Evolutionary conservation across 2,329 filamentous ascomycete species (phyloP), one percentile per base, ranked within the genome.

Genomic region (Cladosporium halotolerans): DNA sequence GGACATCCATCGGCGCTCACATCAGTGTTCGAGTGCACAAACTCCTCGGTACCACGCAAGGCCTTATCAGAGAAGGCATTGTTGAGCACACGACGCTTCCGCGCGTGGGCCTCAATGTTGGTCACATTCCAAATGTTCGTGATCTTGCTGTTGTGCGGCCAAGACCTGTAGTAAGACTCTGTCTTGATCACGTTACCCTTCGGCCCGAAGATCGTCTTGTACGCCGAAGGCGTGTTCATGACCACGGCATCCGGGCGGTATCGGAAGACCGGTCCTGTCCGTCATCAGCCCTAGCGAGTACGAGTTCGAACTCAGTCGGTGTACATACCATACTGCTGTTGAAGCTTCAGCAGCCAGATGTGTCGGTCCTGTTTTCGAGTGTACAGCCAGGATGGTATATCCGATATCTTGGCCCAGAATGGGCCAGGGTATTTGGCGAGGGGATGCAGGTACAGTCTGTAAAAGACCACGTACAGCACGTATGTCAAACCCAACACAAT

Each of bases 121-220:
- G 59, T 61, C 16, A 49, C 54, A 33, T 61, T 59, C 55, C 59
- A 61, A 19, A 55, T 57, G 38, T 54, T 61, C 18, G 46, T 51
- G 18, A 58, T 43, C 9, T 33, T 16, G 14, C 53, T 52, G 23
- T 48, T 54, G 16, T 53, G 52, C 3, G 55, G 54, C 58, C 57
- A 59, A 19, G 57, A 40, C 4, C 55, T 45, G 52, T 57, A 60
- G 18, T 59, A 59, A 9, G 45, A 41, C 43, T 60, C 57, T 8
- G 52, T 56, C 44, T 60, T 59, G 9, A 52, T 53, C 18, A 60
- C 53, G 28, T 60, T 60, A 36, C 58, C 58, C 38, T 58, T 59
- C 23, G 45, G 46, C 7, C 58, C 58, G 40, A 59, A 60, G 16
- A 60, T 58, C 2, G 57, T 56, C 19, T 55, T 53, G 23, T 55